These are phyloP conservation scores for Geotrichum fermentans DNA, from an alignment of 1,139 yeast species.

Conservation along the genomic window DNA sequence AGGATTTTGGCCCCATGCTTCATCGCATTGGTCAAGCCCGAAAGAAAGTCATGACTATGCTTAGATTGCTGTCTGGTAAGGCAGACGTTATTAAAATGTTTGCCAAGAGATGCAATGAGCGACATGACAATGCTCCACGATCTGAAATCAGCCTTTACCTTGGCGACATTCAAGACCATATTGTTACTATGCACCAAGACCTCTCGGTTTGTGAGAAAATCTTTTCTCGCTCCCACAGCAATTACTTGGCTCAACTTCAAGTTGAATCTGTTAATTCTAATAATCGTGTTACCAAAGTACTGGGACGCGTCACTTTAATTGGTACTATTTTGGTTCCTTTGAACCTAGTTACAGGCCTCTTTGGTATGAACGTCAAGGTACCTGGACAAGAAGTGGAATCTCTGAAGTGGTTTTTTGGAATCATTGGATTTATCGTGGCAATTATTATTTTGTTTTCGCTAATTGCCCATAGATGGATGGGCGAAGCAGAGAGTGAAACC, in stretches of 20 bases:
- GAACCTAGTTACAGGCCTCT: constrained; percentile 84
- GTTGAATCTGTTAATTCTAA: constrained; percentile 86
- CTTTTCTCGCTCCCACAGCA: constrained; percentile 84
- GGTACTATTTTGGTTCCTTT: constrained; percentile 91
- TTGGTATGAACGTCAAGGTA: constrained; percentile 91
- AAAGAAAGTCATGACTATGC: constrained; percentile 82
- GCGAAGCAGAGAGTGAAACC: constrained; percentile 14
- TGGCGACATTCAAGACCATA: constrained; percentile 97
- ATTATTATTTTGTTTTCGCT: constrained; percentile 25
- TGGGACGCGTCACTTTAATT: constrained; percentile 80
- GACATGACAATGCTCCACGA: constrained; percentile 41
- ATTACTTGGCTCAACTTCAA: constrained; percentile 89
- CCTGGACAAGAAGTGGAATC: constrained; percentile 58
- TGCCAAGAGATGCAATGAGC: constrained; percentile 91
- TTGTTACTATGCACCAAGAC: constrained; percentile 91
- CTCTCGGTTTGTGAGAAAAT: constrained; percentile 87
- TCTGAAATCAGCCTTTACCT: constrained; percentile 57
- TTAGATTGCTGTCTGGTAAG: constrained; percentile 86
- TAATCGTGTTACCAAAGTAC: constrained; percentile 76
- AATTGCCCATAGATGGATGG: constrained; percentile 28
- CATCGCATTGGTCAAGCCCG: constrained; percentile 83
- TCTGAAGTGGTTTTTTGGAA: constrained; percentile 63
- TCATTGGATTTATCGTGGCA: constrained; percentile 43
- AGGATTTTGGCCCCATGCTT: constrained; percentile 61
- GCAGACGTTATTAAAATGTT: constrained; percentile 97